Evolutionary conservation across 2,329 filamentous ascomycete genomes (phyloP).

Genomic region (Didymella pinodella): DNA sequence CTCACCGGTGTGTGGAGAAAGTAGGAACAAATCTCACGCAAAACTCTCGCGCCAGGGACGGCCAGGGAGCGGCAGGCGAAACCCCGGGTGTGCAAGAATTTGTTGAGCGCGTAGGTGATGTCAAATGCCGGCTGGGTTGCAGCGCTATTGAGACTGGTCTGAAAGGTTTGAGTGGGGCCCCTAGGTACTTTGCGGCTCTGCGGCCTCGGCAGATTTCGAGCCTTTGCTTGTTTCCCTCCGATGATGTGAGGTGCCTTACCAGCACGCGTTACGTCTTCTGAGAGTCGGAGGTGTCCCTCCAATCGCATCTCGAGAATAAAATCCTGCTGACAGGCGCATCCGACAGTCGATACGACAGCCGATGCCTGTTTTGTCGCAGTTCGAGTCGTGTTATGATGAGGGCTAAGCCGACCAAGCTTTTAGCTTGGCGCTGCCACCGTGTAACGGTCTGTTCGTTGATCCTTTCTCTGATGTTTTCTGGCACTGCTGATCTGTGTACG

Average conservation of each 20-base stretch:
- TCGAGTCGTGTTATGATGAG: constrained; percentile 1
- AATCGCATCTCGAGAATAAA: neutral
- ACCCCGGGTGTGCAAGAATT: constrained; percentile 24
- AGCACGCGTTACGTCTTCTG: constrained; percentile 11
- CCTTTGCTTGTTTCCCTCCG: constrained; percentile 18
- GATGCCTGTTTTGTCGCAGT: constrained; percentile 6
- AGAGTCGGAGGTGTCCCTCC: constrained; percentile 12
- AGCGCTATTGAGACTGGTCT: constrained; percentile 22
- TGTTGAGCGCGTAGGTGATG: constrained; percentile 26
- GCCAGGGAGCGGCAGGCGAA: constrained; percentile 12
- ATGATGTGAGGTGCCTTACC: constrained; percentile 11
- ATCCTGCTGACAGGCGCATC: constrained; percentile 7
- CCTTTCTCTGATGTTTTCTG: constrained; percentile 1
- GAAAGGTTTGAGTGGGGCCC: constrained; percentile 4
- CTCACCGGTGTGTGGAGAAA: constrained; percentile 28
- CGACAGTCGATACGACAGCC: constrained; percentile 15
- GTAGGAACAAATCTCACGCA: constrained; percentile 18
- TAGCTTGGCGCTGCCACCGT: constrained; percentile 20
- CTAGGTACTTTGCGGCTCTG: constrained; percentile 23
- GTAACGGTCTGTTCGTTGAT: constrained; percentile 17
- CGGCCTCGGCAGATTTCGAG: constrained; percentile 23
- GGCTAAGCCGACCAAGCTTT: constrained; percentile 24
- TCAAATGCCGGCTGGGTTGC: constrained; percentile 19
- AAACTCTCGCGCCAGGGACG: constrained; percentile 4
- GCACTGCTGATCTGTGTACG: constrained; percentile 12